A percentile compares a stretch with the other conserved stretches of the same genome.
phyloP scores from a whole-genome alignment of 2,329 filamentous ascomycete species.

The Grosmannia serpens region DNA sequence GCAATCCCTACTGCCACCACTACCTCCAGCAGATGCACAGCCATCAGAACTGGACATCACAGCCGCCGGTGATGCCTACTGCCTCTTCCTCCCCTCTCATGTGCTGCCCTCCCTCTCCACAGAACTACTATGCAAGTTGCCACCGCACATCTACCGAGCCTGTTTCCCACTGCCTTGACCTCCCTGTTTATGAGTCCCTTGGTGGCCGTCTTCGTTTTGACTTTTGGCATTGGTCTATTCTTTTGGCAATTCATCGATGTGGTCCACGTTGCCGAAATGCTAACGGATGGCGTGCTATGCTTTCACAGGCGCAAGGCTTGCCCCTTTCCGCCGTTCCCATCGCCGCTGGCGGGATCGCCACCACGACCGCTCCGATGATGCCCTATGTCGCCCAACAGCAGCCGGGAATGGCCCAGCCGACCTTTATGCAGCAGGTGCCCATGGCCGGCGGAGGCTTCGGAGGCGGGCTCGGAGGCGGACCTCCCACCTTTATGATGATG shows the following conservation, averaged over 20 bases:
- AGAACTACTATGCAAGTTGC: not conserved
- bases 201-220: too few relatives aligned
- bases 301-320: not conserved
- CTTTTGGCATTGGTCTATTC: not conserved
- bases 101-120: not conserved
- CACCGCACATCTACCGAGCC: not conserved
- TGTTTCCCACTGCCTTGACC: not conserved
- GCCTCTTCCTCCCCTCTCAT: not conserved
- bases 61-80: not conserved
- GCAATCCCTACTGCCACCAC: not conserved
- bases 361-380: slow-evolving; percentile 11
- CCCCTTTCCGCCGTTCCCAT: slow-evolving; percentile 3
- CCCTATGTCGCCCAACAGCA: slow-evolving; percentile 5
- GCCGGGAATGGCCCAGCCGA: slow-evolving; percentile 3
- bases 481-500: slow-evolving; percentile 19
- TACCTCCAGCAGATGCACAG: not conserved
- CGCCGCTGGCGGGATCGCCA: slow-evolving; percentile 6
- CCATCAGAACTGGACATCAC: not conserved
- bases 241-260: too few relatives aligned
- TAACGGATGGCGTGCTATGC: not conserved
- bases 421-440: slow-evolving; percentile 1
- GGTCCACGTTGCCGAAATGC: too few relatives aligned
- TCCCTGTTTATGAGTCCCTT: too few relatives aligned
- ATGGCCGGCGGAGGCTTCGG: slow-evolving; percentile 5
- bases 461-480: slow-evolving; percentile 5